phyloP scores from a whole-genome alignment of 1,284 basidiomycete species.

The Mycena sp. region DNA sequence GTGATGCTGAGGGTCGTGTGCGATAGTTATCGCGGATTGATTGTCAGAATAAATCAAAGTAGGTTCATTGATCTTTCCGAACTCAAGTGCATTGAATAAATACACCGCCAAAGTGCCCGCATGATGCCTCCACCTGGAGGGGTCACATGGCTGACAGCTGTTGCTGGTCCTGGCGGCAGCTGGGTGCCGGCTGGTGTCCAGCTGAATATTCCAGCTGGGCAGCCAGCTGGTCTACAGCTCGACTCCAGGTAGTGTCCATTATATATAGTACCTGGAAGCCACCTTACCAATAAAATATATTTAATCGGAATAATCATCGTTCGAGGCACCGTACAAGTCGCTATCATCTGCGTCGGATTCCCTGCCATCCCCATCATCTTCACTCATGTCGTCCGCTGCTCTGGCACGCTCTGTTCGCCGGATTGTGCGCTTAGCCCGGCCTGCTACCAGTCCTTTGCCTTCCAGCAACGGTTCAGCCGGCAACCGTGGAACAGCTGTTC shows the following conservation, averaged over 20 bases:
- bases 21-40: too few relatives aligned
- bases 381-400: background rate
- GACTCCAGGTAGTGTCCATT: background rate
- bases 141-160: background rate
- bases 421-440: background rate
- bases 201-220: background rate
- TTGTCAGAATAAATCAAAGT: too few relatives aligned
- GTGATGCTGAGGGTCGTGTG: too few relatives aligned
- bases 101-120: constrained; percentile 2
- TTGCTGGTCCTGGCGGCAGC: background rate
- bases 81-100: too few relatives aligned
- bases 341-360: background rate
- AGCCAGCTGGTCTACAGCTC: background rate
- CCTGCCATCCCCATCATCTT: background rate
- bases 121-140: background rate
- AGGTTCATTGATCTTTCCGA: too few relatives aligned
- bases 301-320: background rate
- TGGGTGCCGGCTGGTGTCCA: too few relatives aligned
- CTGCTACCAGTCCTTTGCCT: background rate
- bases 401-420: background rate
- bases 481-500: too few relatives aligned
- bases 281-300: background rate
- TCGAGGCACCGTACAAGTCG: background rate
- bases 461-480: background rate
- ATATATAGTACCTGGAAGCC: background rate